Conservation (phyloP, 495 filamentous ascomycete species). For the Parmelia sp. region DNA sequence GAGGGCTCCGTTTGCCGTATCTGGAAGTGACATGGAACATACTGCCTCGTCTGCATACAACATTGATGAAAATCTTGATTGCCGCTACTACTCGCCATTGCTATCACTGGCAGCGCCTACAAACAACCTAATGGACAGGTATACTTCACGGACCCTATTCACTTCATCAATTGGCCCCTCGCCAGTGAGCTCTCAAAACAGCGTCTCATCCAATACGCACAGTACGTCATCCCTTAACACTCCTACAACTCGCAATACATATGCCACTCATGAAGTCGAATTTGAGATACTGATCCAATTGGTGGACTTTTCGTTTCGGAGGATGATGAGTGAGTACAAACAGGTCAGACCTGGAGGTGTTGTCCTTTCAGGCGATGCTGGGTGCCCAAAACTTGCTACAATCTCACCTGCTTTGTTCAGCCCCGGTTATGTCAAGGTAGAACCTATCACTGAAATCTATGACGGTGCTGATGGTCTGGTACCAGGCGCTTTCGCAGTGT, state of each 20-base stretch:
- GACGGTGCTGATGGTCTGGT: conserved; percentile 4
- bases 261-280: conserved; percentile 8
- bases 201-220: neutral
- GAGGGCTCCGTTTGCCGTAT: neutral
- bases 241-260: neutral
- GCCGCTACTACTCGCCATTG: neutral
- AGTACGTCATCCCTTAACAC: neutral
- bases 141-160: neutral
- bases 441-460: neutral
- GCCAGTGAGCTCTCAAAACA: neutral
- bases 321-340: conserved; percentile 24
- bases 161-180: neutral
- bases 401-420: conserved; percentile 37
- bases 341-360: conserved; percentile 10
- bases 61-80: neutral
- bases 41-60: neutral
- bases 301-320: conserved; percentile 30
- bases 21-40: neutral
- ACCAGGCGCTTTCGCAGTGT: conserved; percentile 39
- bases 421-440: conserved; percentile 35
- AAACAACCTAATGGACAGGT: neutral
- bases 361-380: conserved; percentile 10
- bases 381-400: conserved; percentile 25
- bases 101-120: neutral
- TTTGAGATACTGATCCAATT: conserved; percentile 17